Percentiles rank a stretch among this genome's conserved stretches.
These are phyloP conservation scores for Pleurotus eryngii DNA, from an alignment of 768 basidiomycete genomes.

Conservation along the genomic window DNA sequence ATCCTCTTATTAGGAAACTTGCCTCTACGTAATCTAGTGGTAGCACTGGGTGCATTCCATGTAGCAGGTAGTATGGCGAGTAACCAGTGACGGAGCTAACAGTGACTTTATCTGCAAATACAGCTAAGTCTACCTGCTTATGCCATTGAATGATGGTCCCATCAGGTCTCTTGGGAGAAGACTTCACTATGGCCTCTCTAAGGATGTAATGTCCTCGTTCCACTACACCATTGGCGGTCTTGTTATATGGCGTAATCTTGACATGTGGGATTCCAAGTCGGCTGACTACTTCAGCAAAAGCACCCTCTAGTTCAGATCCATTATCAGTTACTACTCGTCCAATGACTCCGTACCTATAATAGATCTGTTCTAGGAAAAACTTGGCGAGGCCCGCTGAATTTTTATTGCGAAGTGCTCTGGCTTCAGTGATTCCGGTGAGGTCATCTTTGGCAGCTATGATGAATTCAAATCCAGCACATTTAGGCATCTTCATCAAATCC, in stretches of 20 bases:
- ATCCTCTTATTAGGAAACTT: slow-evolving; percentile 24
- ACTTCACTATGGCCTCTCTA: slow-evolving; percentile 23
- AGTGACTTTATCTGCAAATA: slow-evolving; percentile 19
- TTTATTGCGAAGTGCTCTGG: slow-evolving; percentile 15
- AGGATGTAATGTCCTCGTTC: slow-evolving; percentile 29
- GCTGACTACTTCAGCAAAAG: slow-evolving; percentile 11
- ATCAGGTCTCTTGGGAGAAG: background rate
- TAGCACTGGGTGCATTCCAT: slow-evolving; percentile 11
- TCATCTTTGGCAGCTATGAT: slow-evolving; percentile 28
- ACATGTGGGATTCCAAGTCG: slow-evolving; percentile 19
- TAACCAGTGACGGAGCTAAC: slow-evolving; percentile 16
- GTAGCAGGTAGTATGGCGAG: slow-evolving; percentile 15
- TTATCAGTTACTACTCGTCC: slow-evolving; percentile 27
- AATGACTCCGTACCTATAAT: slow-evolving; percentile 22
- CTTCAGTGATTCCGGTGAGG: slow-evolving; percentile 24
- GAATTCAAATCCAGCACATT: slow-evolving; percentile 11
- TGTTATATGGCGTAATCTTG: slow-evolving; percentile 29
- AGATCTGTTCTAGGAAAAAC: slow-evolving; percentile 21
- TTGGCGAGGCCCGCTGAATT: slow-evolving; percentile 15
- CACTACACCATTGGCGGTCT: slow-evolving; percentile 17
- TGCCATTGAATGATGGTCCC: background rate
- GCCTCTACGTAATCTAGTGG: slow-evolving; percentile 14
- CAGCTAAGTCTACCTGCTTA: background rate
- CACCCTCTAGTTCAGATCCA: slow-evolving; percentile 20
- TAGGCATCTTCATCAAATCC: slow-evolving; percentile 27